Conservation (phyloP, 2,329 filamentous ascomycete species). For the Erysiphe neolycopersici region DNA sequence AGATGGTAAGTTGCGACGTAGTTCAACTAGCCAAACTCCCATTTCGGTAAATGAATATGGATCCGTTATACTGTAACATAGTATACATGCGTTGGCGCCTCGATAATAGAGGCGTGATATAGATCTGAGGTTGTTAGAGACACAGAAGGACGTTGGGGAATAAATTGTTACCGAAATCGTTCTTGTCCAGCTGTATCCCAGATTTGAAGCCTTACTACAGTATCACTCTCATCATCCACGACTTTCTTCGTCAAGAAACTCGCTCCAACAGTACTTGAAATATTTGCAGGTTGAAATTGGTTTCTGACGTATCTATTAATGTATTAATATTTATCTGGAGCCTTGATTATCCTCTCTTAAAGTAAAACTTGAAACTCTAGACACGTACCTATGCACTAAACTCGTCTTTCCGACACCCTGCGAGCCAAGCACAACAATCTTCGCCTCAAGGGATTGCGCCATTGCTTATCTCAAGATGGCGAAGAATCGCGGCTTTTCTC, state of each 20-base stretch:
- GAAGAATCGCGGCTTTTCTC: background rate
- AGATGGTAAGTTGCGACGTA: constrained; percentile 47
- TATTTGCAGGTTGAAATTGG: constrained; percentile 12
- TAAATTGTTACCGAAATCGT: constrained; percentile 36
- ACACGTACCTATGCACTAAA: constrained; percentile 39
- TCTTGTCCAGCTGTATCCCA: constrained; percentile 96
- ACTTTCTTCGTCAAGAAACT: constrained; percentile 60
- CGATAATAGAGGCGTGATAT: constrained; percentile 93
- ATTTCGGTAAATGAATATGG: constrained; percentile 69
- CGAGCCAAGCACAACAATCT: constrained; percentile 57
- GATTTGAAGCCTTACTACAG: constrained; percentile 71
- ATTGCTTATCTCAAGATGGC: constrained; percentile 2
- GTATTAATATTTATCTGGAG: background rate
- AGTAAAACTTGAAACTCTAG: background rate
- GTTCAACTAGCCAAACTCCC: constrained; percentile 70
- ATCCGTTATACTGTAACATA: constrained; percentile 87
- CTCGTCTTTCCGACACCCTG: constrained; percentile 62
- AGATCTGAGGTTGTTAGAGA: constrained; percentile 18
- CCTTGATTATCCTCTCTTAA: background rate
- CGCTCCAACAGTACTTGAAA: constrained; percentile 44
- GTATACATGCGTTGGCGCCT: constrained; percentile 74
- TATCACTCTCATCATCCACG: constrained; percentile 61
- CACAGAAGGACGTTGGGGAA: background rate
- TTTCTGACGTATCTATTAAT: constrained; percentile 24
- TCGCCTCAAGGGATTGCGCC: constrained; percentile 42